These are phyloP conservation scores for bread wheat (Triticum aestivum) DNA, from an alignment of 176 grass and related monocot species.

Conservation along the genomic window DNA sequence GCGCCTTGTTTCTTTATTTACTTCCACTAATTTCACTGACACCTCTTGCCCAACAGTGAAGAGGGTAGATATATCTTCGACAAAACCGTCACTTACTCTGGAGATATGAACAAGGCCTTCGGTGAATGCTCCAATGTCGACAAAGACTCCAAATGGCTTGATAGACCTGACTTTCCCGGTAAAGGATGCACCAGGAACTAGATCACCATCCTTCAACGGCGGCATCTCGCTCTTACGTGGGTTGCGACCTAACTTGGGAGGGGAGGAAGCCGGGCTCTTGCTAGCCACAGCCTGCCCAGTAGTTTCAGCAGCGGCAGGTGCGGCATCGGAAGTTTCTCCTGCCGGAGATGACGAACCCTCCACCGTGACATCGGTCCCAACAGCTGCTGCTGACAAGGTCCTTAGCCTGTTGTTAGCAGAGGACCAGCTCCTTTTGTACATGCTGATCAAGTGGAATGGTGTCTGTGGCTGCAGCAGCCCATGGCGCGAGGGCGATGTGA, in stretches of 20 bases:
- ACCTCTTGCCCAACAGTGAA: conserved; percentile 93
- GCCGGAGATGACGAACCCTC: conserved; percentile 51
- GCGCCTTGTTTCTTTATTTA: conserved; percentile 58
- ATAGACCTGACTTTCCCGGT: conserved; percentile 81
- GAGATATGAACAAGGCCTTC: conserved; percentile 96
- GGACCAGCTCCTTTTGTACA: conserved; percentile 50
- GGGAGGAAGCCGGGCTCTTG: conserved; percentile 23
- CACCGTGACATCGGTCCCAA: conserved; percentile 56
- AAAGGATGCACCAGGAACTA: conserved; percentile 78
- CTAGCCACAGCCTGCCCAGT: conserved; percentile 38
- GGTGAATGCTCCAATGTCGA: conserved; percentile 82
- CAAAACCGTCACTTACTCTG: conserved; percentile 68
- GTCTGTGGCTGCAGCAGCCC: conserved; percentile 47
- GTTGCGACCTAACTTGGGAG: conserved; percentile 50
- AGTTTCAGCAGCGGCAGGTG: conserved; percentile 37
- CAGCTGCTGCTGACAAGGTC: conserved; percentile 51
- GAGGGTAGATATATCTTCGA: conserved; percentile 81
- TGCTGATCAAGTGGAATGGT: conserved; percentile 53
- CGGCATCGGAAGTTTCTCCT: conserved; percentile 50
- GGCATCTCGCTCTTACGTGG: conserved; percentile 70
- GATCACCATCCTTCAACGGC: conserved; percentile 66
- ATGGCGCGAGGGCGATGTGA: conserved; percentile 19
- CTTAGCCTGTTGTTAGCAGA: conserved; percentile 26
- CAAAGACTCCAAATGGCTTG: conserved; percentile 88
- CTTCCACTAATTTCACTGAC: conserved; percentile 75